Base-by-base conservation (phyloP, 352 stramenopile genomes). In the Phytopythium chamaehyphon region DNA sequence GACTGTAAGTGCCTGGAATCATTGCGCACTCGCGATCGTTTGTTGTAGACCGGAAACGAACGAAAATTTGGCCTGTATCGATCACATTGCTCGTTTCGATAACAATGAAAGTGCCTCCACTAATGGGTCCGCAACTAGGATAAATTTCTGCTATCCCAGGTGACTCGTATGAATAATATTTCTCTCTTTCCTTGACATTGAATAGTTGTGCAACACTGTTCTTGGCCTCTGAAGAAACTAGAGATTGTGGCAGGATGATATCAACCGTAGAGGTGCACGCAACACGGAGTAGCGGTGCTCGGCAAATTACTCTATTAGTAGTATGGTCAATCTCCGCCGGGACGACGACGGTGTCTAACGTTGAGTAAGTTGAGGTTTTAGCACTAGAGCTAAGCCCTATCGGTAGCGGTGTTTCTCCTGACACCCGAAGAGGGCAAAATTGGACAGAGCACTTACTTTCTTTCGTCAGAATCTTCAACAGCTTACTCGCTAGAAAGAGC, bases 51-150 rank as follows among this genome's bases (percentile, higher is more conserved):
- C 79, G 70, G 28, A 90, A 88, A 7, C 79, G 73, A n/a, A 87
- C 79, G 40, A 90, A 90, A 22, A 90, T 83, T 40, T 90, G 79
- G 0, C 76, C 79, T 0, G 79, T 90, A 40, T 90, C 74, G 2
- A 90, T 26, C n/a, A 90, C 62, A 37, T 86, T 86, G 0, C 59
- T 59, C 3, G 61, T 67, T 57, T 88, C 74, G 28, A 90, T 78
- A 2, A 90, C 74, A 16, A 90, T 47, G 19, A 64, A 71, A 1
- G 79, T 88, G 1, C 61, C 68, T 3, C 79, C 79, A 2, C 64
- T 74, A 3, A 63, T 73, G 6, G 79, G 79, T 1, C 76, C 79
- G 33, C 79, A 90, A n/a, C 55, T 79, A 1, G 79, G 79, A 12
- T 57, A 58, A 8, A 90, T 67, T 24, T 86, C 68, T 0, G 62